phyloP scores from a whole-genome alignment of 345 rosid genomes.

The Anastatica hierochuntica region DNA sequence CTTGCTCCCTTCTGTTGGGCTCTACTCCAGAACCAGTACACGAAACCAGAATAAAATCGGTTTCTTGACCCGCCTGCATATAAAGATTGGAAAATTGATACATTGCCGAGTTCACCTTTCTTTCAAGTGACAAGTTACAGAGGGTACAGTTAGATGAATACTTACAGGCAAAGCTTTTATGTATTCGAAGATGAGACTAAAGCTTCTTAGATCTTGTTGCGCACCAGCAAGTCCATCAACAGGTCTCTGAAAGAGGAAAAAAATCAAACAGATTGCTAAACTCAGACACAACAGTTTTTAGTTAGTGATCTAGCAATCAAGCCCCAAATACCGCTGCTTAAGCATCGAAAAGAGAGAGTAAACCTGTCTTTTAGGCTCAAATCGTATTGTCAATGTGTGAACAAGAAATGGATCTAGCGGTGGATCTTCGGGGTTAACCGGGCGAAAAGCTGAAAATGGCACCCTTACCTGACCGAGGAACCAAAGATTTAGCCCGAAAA shows the following conservation, averaged over 20 bases:
- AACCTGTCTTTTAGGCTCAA: slow-evolving; percentile 97
- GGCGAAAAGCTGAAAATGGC: slow-evolving; percentile 88
- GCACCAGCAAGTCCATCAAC: slow-evolving; percentile 50
- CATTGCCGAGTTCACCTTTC: background rate
- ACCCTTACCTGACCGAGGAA: slow-evolving; percentile 68
- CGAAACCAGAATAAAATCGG: slow-evolving; percentile 83
- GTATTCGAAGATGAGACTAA: slow-evolving; percentile 73
- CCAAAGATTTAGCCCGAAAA: slow-evolving; percentile 6
- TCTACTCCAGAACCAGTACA: slow-evolving; percentile 90
- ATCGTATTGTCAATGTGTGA: slow-evolving; percentile 84
- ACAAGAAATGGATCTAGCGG: slow-evolving; percentile 90
- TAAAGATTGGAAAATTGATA: slow-evolving; percentile 15
- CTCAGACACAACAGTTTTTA: background rate
- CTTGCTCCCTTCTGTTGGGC: slow-evolving; percentile 81
- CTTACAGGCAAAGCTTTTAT: slow-evolving; percentile 92
- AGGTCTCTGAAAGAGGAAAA: slow-evolving; percentile 48
- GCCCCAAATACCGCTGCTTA: background rate
- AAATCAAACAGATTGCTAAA: background rate
- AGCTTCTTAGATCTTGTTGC: slow-evolving; percentile 76
- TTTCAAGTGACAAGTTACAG: background rate
- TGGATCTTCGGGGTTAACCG: slow-evolving; percentile 92
- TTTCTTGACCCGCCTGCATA: slow-evolving; percentile 89
- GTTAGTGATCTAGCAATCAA: background rate
- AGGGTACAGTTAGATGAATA: background rate
- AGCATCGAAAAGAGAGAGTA: slow-evolving; percentile 4